A percentile compares a stretch with the other conserved stretches of the same genome.
Evolutionary conservation across 1,284 basidiomycete genomes (phyloP).

Genomic region (Leccinum proliferum): DNA sequence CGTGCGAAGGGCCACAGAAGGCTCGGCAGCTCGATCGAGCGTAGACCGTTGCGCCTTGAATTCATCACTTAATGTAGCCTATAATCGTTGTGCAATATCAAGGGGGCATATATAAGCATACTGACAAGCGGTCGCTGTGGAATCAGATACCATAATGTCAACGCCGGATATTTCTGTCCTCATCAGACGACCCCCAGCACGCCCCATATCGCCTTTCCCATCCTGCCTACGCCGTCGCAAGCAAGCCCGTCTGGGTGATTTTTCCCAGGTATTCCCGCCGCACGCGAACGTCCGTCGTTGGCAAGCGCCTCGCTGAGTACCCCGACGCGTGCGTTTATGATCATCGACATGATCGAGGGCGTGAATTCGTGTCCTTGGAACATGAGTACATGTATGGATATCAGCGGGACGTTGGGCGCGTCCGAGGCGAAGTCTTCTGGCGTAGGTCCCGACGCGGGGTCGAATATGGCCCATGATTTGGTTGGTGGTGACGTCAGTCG

Average conservation of each 20-base stretch:
- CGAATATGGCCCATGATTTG: slow-evolving; percentile 61
- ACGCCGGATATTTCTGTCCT: background rate
- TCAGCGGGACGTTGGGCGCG: slow-evolving; percentile 11
- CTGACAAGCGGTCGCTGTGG: background rate
- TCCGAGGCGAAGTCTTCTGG: background rate
- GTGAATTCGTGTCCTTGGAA: slow-evolving; percentile 81
- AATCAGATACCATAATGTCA: slow-evolving; percentile 2
- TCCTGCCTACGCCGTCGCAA: slow-evolving; percentile 55
- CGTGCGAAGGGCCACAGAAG: too few species aligned
- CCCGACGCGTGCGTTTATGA: slow-evolving; percentile 37
- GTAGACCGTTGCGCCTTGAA: too few species aligned
- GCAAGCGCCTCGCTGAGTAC: slow-evolving; percentile 43
- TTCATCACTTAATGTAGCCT: too few species aligned
- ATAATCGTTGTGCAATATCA: too few species aligned
- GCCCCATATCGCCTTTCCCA: slow-evolving; percentile 58
- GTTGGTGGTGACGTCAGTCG: slow-evolving; percentile 51
- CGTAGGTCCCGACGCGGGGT: slow-evolving; percentile 21
- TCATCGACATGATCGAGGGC: slow-evolving; percentile 49
- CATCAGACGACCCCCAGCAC: slow-evolving; percentile 42
- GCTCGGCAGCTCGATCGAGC: too few species aligned
- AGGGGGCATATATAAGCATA: too few species aligned
- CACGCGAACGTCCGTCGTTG: slow-evolving; percentile 29
- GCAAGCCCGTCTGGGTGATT: slow-evolving; percentile 32
- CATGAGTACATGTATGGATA: slow-evolving; percentile 64
- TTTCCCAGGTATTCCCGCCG: slow-evolving; percentile 14